Evolutionary conservation across 2,329 filamentous ascomycete species (phyloP).

Genomic region (Botrytis cinerea): DNA sequence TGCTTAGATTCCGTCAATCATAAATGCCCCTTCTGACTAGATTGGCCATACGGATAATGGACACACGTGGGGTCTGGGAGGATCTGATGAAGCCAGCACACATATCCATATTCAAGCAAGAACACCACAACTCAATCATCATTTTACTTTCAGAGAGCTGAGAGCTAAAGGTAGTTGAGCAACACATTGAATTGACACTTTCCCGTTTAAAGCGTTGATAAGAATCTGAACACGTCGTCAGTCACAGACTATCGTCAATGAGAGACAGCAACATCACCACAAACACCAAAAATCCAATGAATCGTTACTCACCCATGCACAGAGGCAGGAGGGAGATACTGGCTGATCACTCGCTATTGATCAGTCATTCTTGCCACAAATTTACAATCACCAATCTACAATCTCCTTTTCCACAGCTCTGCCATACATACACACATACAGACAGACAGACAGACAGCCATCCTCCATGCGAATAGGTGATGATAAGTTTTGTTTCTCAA

Average conservation of each 20-base stretch:
- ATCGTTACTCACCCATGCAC: not conserved
- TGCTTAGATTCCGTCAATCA: not conserved
- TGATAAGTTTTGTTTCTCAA: not conserved
- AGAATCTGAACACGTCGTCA: not conserved
- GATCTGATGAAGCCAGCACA: not conserved
- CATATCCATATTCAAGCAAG: not conserved
- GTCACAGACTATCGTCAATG: not conserved
- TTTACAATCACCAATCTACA: not conserved
- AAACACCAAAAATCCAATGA: not conserved
- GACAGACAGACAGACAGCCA: not conserved
- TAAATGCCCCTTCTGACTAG: no score
- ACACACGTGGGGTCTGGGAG: not conserved
- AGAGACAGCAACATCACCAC: not conserved
- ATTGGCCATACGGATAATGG: not conserved
- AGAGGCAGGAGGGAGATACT: not conserved
- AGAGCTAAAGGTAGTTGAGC: not conserved
- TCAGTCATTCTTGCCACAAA: not conserved
- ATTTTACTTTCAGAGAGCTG: not conserved
- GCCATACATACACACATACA: not conserved
- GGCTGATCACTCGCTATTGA: not conserved
- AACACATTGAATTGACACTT: not conserved
- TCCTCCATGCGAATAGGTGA: no score
- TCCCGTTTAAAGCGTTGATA: not conserved
- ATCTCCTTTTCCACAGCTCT: not conserved
- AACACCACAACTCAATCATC: not conserved